Base-by-base conservation (phyloP, 257 asterid species). In the Solanum habrochaites region DNA sequence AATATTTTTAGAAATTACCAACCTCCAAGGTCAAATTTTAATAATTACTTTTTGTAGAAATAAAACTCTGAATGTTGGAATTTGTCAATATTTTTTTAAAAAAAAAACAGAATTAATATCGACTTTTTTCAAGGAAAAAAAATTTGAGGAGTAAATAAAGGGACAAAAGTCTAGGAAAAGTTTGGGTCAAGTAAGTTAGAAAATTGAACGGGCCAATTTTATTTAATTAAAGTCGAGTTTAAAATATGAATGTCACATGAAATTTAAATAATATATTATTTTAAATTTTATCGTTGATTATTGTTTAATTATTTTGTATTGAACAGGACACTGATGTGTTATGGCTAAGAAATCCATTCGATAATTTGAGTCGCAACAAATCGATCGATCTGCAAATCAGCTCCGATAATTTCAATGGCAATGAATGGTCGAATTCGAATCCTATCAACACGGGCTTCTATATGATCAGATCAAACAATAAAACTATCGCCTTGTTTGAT, bases 371-470 rank as follows among this genome's bases (percentile, higher is more conserved):
- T 64, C 86, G 6, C 9, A 86, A 60, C 64, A 56, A 84, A 27
- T 60, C 81, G 21, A 39, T 87, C 13, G 94, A 92, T 58, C 83
- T 93, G 21, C 93, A 93, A 73, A 89, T 92, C 73, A 90, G 93
- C 75, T 82, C 90, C 18, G 96, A 93, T 56, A 6, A 4, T 0
- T 90, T 89, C 91, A 88, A 82, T 27, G 91, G 92, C 74, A 60
- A 88, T 5, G 70, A 83, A 52, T 86, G 83, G 86, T 85, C 91
- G 13, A 52, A 88, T 49, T 25, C 78, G 0, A 87, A 89, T 66
- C 90, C 4, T 4, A 90, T 92, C 58, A 93, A 93, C 90, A 92
- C 94, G 1, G 96, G 96, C 4, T 93, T 93, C 89, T 92, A 93
- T 86, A 89, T 90, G 92, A 85, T 93, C 89, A 88, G 85, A 85